phyloP scores from a whole-genome alignment of 768 basidiomycete species.

The Lentinula lateritia region DNA sequence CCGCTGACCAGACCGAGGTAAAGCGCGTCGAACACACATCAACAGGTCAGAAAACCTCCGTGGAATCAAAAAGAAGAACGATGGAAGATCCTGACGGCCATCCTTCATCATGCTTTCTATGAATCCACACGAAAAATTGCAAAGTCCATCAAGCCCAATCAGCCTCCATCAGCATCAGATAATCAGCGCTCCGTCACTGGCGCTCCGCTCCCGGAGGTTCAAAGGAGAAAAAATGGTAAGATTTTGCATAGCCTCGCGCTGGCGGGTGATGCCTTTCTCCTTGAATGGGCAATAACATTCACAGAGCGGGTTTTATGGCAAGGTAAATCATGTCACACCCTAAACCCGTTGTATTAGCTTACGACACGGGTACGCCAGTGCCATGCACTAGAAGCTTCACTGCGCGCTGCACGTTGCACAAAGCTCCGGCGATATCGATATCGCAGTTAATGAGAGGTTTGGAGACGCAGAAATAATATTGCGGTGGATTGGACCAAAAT shows the following conservation, averaged over 20 bases:
- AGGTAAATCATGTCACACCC: background rate
- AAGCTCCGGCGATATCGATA: constrained; percentile 2
- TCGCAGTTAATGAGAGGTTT: background rate
- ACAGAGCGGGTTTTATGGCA: constrained; percentile 1
- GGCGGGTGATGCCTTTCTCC: background rate
- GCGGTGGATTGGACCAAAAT: background rate
- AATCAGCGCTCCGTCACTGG: constrained; percentile 5
- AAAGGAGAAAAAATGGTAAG: background rate
- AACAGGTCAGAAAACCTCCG: background rate
- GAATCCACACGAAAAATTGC: background rate
- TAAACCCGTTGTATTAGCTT: constrained; percentile 1
- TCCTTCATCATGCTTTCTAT: too few relatives aligned
- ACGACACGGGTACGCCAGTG: constrained; percentile 1
- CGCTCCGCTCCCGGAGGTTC: constrained; percentile 1
- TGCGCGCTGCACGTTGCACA: constrained; percentile 5
- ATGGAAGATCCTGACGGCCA: background rate
- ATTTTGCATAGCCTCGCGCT: background rate
- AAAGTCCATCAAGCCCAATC: background rate
- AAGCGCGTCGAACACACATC: background rate
- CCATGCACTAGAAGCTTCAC: constrained; percentile 1
- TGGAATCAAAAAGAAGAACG: background rate
- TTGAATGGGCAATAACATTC: constrained; percentile 2
- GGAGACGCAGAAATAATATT: background rate
- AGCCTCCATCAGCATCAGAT: constrained; percentile 3
- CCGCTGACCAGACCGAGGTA: background rate